Evolutionary conservation across 768 basidiomycete genomes (phyloP), one percentile per base, ranked within the genome.

Genomic region (Roridomyces roridus): DNA sequence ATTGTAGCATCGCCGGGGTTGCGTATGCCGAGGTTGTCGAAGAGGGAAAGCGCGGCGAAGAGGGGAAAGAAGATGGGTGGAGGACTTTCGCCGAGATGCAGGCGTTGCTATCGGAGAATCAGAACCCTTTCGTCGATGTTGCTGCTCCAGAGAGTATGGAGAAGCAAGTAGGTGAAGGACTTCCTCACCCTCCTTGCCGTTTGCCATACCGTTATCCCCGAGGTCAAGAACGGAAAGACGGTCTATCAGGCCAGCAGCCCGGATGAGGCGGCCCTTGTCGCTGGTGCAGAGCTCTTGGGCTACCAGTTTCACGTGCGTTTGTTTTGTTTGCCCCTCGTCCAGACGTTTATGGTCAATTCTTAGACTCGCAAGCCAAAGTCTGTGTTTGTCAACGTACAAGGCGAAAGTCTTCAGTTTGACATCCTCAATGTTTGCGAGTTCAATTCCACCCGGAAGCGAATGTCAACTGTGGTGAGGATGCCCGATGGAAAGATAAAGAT

Each of bases 181-280:
- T 89, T 94, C 56, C 70, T 98, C 66, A 85, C 89, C 0, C 79
- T 98, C 20, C 80, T 98, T 46, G 90, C 96, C 2, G 95, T 98
- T 29, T 99, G 97, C 63, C 97, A 99, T 68, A 98, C 97, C 0
- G 97, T 99, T 64, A 98, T 98, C 66, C 97, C 97, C 2, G 97
- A 98, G 74, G 74, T 88, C 50, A 86, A 83, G 64, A 86, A 92
- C 56, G 95, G 85, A n/a, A 96, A 95, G 80, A 90, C 92, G 60
- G 78, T 88, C 10, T 99, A 89, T 67, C 97, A 99, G 71, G 97
- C 97, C 2, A 96, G 93, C 60, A 96, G 94, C 77, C 97, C 97
- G 0, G 97, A 98, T 67, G 96, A 99, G 72, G 97, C 95, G 0
- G 97, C 97, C 2, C 76, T 99, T 37, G 97, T 99, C 1, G 85